Evolutionary conservation across 2,329 filamentous ascomycete species (phyloP).

Genomic region (Ascochyta clinopodiicola): DNA sequence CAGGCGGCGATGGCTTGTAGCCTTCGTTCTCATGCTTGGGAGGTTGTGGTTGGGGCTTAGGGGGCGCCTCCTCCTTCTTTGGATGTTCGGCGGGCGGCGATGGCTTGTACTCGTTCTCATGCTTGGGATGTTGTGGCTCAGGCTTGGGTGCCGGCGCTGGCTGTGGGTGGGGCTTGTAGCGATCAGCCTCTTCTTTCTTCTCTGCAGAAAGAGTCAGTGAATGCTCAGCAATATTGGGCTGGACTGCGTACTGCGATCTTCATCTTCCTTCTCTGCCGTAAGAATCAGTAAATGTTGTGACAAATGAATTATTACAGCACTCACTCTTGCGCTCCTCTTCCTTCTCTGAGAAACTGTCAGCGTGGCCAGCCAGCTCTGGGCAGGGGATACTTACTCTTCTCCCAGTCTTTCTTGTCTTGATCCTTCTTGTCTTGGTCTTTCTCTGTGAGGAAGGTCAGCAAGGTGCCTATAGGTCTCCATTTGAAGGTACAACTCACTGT

Average conservation of each 20-base stretch:
- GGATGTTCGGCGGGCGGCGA: background rate
- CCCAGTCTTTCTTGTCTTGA: background rate
- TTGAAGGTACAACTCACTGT: background rate
- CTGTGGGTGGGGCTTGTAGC: constrained; percentile 3
- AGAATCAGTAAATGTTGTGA: background rate
- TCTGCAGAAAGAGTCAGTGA: background rate
- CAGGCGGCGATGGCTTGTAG: background rate
- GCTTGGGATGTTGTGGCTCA: background rate
- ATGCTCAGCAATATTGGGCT: background rate
- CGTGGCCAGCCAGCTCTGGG: too few species aligned
- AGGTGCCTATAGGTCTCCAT: background rate
- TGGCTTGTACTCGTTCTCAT: background rate
- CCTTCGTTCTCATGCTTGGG: background rate
- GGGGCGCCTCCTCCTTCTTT: constrained; percentile 2
- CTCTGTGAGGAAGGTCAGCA: background rate
- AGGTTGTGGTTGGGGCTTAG: background rate
- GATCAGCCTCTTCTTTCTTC: background rate
- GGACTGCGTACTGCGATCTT: background rate
- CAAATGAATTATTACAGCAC: background rate
- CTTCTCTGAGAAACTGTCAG: constrained; percentile 3
- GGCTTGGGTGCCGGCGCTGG: background rate
- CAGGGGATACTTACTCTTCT: background rate
- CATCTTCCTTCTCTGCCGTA: background rate
- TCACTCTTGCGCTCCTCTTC: constrained; percentile 1
- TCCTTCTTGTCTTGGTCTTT: constrained; percentile 1